These are phyloP conservation scores for Meredithiella fracta DNA, from an alignment of 2,329 filamentous ascomycete species.

Conservation along the genomic window DNA sequence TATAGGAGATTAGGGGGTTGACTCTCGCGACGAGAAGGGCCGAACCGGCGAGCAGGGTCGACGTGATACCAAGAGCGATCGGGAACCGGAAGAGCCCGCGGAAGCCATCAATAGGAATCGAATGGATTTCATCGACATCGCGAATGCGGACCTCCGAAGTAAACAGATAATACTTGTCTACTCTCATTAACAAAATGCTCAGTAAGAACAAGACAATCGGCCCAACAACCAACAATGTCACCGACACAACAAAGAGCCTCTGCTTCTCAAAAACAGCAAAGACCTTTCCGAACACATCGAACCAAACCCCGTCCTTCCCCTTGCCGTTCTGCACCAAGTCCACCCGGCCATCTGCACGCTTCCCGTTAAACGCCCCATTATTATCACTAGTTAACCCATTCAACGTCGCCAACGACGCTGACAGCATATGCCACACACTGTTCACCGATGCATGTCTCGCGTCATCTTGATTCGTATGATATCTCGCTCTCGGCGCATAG, in stretches of 20 bases:
- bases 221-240: constrained; percentile 64
- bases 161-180: constrained; percentile 82
- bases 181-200: constrained; percentile 49
- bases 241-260: constrained; percentile 74
- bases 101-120: constrained; percentile 54
- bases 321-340: constrained; percentile 50
- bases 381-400: constrained; percentile 53
- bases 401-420: constrained; percentile 59
- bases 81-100: constrained; percentile 76
- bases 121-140: constrained; percentile 42
- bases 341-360: constrained; percentile 34
- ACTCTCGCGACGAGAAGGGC: constrained; percentile 63
- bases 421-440: constrained; percentile 89
- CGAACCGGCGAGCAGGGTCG: constrained; percentile 51
- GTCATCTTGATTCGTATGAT: constrained; percentile 86
- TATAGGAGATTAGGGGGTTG: constrained; percentile 84
- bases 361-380: constrained; percentile 47
- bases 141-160: constrained; percentile 40
- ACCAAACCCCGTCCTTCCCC: constrained; percentile 68
- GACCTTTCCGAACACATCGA: constrained; percentile 68
- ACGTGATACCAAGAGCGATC: constrained; percentile 52
- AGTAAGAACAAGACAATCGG: constrained; percentile 57
- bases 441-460: constrained; percentile 54
- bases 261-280: constrained; percentile 68
- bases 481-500: constrained; percentile 67